Conservation (phyloP, 2,329 filamentous ascomycete genomes). For the Trichoderma atroviride region DNA sequence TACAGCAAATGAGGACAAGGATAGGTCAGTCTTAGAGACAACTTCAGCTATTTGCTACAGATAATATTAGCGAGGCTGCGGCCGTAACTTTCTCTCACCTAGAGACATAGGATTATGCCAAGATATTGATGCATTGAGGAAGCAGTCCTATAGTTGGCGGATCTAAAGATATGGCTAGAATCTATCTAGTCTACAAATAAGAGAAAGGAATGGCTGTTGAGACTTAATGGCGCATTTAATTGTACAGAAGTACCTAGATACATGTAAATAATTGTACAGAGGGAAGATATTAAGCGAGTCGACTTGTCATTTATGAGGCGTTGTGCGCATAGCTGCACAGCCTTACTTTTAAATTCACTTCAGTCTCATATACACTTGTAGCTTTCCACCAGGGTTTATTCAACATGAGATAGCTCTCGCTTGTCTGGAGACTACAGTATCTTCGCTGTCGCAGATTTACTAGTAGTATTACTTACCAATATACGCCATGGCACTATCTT, state of each 20-base stretch:
- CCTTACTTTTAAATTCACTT: background rate
- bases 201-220: background rate
- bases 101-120: background rate
- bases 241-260: background rate
- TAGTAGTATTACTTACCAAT: background rate
- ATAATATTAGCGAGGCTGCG: background rate
- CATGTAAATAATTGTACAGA: background rate
- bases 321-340: background rate
- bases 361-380: background rate
- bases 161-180: background rate
- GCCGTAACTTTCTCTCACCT: background rate
- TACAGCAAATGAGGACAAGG: background rate
- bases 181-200: background rate
- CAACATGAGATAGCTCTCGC: background rate
- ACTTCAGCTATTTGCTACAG: background rate
- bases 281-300: background rate
- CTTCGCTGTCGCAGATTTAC: background rate
- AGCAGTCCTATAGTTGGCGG: background rate
- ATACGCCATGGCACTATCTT: background rate
- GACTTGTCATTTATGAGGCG: constrained; percentile 8
- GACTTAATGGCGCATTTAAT: background rate
- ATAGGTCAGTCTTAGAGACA: background rate
- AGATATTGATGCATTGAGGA: constrained; percentile 2
- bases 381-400: background rate
- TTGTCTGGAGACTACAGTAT: background rate